Percentiles rank a stretch among this genome's conserved stretches.
phyloP scores from a whole-genome alignment of 176 grass and related monocot species.

The Saccharum spontaneum region DNA sequence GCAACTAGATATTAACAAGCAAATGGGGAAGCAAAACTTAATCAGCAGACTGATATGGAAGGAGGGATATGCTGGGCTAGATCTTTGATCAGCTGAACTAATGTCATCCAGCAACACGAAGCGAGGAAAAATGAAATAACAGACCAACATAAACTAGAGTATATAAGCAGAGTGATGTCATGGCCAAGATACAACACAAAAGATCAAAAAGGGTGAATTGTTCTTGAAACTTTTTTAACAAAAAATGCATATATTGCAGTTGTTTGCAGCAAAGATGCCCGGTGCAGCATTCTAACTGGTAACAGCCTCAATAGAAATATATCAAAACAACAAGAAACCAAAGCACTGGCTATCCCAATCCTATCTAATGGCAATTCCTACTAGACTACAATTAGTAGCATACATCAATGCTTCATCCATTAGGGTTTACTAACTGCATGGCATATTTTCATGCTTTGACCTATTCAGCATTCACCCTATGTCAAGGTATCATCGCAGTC shows the following conservation, averaged over 20 bases:
- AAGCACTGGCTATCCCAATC: neutral
- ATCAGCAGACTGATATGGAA: neutral
- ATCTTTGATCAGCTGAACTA: neutral
- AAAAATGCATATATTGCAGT: neutral
- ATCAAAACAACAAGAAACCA: neutral
- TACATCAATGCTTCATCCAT: neutral
- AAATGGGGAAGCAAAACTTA: neutral
- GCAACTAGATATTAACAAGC: neutral
- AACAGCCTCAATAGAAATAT: constrained; percentile 9
- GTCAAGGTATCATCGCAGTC: neutral
- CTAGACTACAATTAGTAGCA: neutral
- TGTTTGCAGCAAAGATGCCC: constrained; percentile 12
- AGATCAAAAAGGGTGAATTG: neutral
- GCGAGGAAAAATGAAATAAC: neutral
- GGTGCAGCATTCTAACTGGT: neutral
- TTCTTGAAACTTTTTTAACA: neutral
- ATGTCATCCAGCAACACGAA: neutral
- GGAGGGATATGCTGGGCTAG: neutral
- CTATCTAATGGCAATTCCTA: neutral
- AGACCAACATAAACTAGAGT: neutral
- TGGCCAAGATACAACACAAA: neutral
- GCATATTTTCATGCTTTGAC: neutral
- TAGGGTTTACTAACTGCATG: constrained; percentile 3
- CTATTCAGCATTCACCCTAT: neutral
- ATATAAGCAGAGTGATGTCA: neutral